Evolutionary conservation across 306 rosid species (phyloP), one percentile per base, ranked within the genome.

Genomic region (Trifolium subterraneum): DNA sequence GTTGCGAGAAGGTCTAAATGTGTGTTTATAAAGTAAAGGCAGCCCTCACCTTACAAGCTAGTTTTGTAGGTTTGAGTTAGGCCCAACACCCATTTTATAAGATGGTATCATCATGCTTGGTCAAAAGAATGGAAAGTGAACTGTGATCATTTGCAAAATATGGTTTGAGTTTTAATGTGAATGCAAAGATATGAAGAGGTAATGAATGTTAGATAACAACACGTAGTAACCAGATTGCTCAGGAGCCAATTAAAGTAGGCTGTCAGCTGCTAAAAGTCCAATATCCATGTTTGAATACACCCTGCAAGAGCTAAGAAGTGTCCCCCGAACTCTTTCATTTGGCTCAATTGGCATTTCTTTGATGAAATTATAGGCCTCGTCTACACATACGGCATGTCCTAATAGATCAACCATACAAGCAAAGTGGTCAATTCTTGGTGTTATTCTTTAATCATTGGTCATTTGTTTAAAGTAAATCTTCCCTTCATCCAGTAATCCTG

Each of bases 121-220:
- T 91, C 84, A 94, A 84, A 55, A 91, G 96, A 82, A 94, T 84
- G 55, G 94, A 87, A 68, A 88, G 1, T 15, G 85, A 25, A 66
- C 63, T 87, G 69, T 90, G 95, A 75, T 94, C 98, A 94, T 91
- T 93, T 94, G 91, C 67, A 87, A 73, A 38, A 81, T 55, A 42
- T 15, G 29, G 29, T 38, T 22, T 76, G 10, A 58, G 13, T 22
- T 79, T 65, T 13, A 18, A 25, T 16, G 52, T 44, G 25, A 58
- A 2, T 44, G 19, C 29, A 1, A 25, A 25, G 29, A 25, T 58
- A 63, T 18, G 19, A 71, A 61, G 20, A n/a, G n/a, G n/a, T n/a
- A n/a, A n/a, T n/a, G n/a, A n/a, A n/a, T n/a, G n/a, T n/a, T n/a
- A n/a, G n/a, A n/a, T n/a, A n/a, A n/a, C n/a, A n/a, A n/a, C n/a